phyloP scores from a whole-genome alignment of 1,139 yeast genomes.

The Nematodospora anomalae region DNA sequence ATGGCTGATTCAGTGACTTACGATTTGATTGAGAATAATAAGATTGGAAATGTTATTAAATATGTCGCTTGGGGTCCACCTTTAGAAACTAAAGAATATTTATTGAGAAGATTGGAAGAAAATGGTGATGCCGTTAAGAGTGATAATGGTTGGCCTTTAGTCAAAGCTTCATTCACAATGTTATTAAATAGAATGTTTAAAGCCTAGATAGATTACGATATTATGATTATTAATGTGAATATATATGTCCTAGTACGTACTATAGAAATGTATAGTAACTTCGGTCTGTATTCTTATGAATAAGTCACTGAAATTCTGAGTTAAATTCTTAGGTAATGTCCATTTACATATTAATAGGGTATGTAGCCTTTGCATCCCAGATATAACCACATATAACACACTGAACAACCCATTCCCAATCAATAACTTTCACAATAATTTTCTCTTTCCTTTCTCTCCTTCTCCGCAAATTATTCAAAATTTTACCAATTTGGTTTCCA shows the following conservation, averaged over 20 bases:
- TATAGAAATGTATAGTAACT: too few species aligned
- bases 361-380: conserved; percentile 20
- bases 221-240: too few species aligned
- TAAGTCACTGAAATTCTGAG: too few species aligned
- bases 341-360: not conserved
- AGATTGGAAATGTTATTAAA: conserved; percentile 78
- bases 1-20: conserved; percentile 92
- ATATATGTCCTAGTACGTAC: not conserved
- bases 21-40: conserved; percentile 63
- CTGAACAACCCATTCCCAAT: conserved; percentile 80
- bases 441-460: conserved; percentile 2
- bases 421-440: conserved; percentile 24
- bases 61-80: conserved; percentile 99
- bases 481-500: conserved; percentile 4
- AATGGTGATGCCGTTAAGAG: conserved; percentile 93
- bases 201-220: conserved; percentile 6
- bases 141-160: conserved; percentile 81
- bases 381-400: conserved; percentile 55
- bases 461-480: conserved; percentile 5
- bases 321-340: too few species aligned
- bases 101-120: conserved; percentile 89
- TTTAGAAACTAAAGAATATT: conserved; percentile 85
- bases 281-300: too few species aligned
- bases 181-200: conserved; percentile 40
- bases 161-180: conserved; percentile 54